Base-by-base conservation (phyloP, 2,329 filamentous ascomycete genomes). In the Xylaria sp. region DNA sequence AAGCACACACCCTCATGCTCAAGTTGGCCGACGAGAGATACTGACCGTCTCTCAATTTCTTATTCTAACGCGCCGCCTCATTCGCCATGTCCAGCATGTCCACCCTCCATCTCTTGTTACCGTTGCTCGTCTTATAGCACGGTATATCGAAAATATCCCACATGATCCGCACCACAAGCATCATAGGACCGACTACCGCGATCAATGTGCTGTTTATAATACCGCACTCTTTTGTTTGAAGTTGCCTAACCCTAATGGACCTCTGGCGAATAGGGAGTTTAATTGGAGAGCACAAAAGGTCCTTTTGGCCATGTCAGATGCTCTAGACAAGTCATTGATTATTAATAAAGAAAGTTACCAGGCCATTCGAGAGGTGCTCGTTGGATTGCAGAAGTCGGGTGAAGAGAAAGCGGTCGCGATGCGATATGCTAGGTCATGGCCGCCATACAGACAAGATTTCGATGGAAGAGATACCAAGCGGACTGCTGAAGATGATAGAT, bases 381-480 rank as follows among this genome's bases (percentile, higher is more conserved):
- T 86, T 6, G 86, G 83, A 2, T 79, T 85, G 62, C 81, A 81
- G 49, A 90, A 88, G 72, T 85, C 84, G 9, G 73, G 77, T 6
- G 77, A 77, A 5, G 88, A 90, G 75, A 78, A 76, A 15, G 82
- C 81, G 38, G 83, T 82, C 36, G 81, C 84, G 1, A 70, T 77
- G 22, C 83, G 86, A 31, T 82, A 87, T 62, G 78, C 80, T 1
- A 80, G 83, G 56, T 82, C 81, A 1, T 90, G 88, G 88, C 88
- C 88, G 10, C 88, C 88, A 0, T 90, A 88, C 76, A 78, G 86
- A 61, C 79, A 82, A 42, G 81, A 84, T 11, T 82, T 85, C 64
- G 85, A 90, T 72, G 88, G 87, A 1, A 84, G 87, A 67, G 88
- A 90, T 73, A 87, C 88, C 69, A 80, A 78, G 57, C 80, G 82